phyloP scores from a whole-genome alignment of 495 filamentous ascomycete species.

The Venustampulla echinocandica region DNA sequence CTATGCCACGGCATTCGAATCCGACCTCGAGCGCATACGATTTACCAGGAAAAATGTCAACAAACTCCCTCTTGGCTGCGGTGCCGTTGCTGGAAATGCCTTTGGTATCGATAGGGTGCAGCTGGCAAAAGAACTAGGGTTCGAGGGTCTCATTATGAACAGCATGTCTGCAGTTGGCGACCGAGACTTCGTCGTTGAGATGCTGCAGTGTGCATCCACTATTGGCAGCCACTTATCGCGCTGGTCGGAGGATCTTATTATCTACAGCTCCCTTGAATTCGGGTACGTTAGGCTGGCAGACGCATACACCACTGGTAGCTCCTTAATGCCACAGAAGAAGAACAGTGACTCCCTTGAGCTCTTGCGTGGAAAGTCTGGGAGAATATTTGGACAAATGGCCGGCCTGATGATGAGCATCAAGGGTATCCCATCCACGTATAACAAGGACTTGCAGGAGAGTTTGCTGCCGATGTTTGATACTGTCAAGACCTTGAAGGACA shows the following conservation, averaged over 20 bases:
- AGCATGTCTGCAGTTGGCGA: slow-evolving; percentile 76
- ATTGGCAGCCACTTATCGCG: slow-evolving; percentile 76
- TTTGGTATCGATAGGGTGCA: slow-evolving; percentile 84
- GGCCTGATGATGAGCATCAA: slow-evolving; percentile 84
- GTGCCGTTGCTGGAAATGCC: slow-evolving; percentile 85
- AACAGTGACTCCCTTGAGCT: slow-evolving; percentile 79
- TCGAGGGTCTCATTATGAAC: slow-evolving; percentile 74
- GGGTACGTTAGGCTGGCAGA: slow-evolving; percentile 77
- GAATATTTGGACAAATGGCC: slow-evolving; percentile 72
- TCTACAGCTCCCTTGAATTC: slow-evolving; percentile 77
- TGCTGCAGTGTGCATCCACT: slow-evolving; percentile 79
- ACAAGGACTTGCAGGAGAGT: slow-evolving; percentile 91
- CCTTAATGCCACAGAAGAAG: slow-evolving; percentile 73
- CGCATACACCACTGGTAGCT: slow-evolving; percentile 46
- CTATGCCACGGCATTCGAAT: slow-evolving; percentile 66
- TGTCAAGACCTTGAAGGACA: slow-evolving; percentile 82
- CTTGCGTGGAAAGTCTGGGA: slow-evolving; percentile 76
- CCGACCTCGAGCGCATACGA: slow-evolving; percentile 71
- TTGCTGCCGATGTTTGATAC: slow-evolving; percentile 82
- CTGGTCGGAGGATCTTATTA: slow-evolving; percentile 84
- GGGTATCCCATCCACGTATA: slow-evolving; percentile 83
- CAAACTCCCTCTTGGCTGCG: slow-evolving; percentile 68
- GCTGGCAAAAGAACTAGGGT: slow-evolving; percentile 84
- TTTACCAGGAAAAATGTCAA: slow-evolving; percentile 72
- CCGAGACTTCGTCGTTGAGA: slow-evolving; percentile 85